These are phyloP conservation scores for Eremothecium gossypii DNA, from an alignment of 1,139 yeast genomes.

Conservation along the genomic window DNA sequence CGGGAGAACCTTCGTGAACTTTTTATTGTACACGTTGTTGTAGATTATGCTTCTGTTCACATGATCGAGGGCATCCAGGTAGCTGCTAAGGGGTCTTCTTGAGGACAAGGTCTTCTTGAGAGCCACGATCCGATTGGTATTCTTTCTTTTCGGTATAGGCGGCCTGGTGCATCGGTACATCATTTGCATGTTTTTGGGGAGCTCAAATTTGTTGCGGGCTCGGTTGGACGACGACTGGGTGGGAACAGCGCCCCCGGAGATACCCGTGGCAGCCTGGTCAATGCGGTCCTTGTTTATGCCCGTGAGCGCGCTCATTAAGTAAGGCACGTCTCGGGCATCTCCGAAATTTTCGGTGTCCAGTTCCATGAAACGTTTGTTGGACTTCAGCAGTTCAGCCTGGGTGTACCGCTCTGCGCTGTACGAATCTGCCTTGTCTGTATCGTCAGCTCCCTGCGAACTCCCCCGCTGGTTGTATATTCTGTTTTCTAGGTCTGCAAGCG, in stretches of 20 bases:
- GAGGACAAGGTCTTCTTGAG: constrained; percentile 25
- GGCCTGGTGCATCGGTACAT: constrained; percentile 29
- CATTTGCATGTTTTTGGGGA: constrained; percentile 22
- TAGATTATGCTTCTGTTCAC: constrained; percentile 25
- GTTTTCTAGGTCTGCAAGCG: constrained; percentile 29
- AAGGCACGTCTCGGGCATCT: constrained; percentile 24
- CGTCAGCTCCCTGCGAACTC: neutral
- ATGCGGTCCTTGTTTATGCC: constrained; percentile 26
- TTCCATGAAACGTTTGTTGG: constrained; percentile 28
- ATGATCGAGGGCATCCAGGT: constrained; percentile 27
- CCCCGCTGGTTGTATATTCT: constrained; percentile 19
- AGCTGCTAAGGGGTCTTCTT: constrained; percentile 25
- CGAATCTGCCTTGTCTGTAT: neutral
- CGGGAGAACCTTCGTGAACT: constrained; percentile 27
- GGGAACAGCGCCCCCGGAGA: constrained; percentile 8
- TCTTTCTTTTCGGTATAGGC: constrained; percentile 24
- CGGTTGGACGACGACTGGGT: constrained; percentile 10
- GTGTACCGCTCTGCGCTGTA: constrained; percentile 17
- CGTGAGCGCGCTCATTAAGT: constrained; percentile 23
- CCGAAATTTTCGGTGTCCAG: constrained; percentile 26
- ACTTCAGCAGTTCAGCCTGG: constrained; percentile 25
- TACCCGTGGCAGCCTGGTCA: constrained; percentile 16
- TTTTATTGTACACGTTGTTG: constrained; percentile 27
- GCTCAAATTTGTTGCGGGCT: constrained; percentile 21
- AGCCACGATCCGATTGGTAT: constrained; percentile 26